Base-by-base conservation (phyloP, 805 yeast species). In the Candida tammaniensis region DNA sequence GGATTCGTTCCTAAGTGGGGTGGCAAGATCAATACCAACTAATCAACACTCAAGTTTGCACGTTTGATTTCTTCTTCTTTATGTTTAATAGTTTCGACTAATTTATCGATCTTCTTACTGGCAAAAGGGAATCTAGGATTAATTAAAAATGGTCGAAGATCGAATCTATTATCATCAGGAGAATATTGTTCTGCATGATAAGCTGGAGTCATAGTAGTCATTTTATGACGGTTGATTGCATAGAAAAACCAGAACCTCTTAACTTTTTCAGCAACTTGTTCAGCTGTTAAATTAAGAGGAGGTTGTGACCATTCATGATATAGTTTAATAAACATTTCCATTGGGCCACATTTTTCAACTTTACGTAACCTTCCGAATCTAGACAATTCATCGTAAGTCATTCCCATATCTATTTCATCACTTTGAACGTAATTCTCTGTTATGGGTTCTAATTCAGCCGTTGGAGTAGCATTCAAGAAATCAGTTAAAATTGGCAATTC, bases 161-260 rank as follows among this genome's bases (percentile, higher is more conserved):
- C 99, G 59, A 85, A 93, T 50, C 99, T 73, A 57, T 93, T 93
- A 59, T 93, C 99, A 59, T 93, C 99, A 1, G 98, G 97, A 2
- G 98, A 89, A 55, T 93, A 93, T 52, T 86, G 94, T 57, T 93
- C 99, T 0, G 98, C 99, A 51, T 93, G 98, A 54, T 93, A 93
- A 23, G 94, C 76, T 10, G 99, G 99, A 0, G 99, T 93, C 57
- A 89, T 72, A n/a, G 91, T 89, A 1, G 98, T 93, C 80, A 86
- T 93, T 62, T 93, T 93, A 61, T 93, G 99, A 51, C 99, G 79
- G 59, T 93, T 93, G 38, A 93, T 77, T 4, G 97, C 96, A 60
- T 93, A 94, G 55, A 76, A 93, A 68, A 84, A 89, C 73, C 86
- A 93, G 61, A 93, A 93, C 36, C 80, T 71, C 58, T 93, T 91